Conservation (phyloP, 768 basidiomycete genomes). For the Boletus speciosus region DNA sequence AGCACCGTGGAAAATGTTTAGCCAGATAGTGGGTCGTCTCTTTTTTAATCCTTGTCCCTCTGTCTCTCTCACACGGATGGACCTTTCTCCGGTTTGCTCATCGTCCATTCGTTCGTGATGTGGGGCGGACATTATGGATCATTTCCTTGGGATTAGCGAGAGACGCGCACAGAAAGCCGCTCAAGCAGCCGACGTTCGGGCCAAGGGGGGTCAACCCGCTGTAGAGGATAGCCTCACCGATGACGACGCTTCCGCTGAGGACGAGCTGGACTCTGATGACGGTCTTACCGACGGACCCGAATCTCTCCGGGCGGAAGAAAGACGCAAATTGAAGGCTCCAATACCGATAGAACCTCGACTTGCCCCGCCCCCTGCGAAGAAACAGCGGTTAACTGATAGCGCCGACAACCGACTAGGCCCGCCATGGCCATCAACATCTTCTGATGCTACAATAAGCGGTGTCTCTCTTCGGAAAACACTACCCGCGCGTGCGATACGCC, state of each 20-base stretch:
- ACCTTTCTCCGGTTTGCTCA: background rate
- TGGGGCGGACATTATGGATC: background rate
- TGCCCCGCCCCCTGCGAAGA: conserved; percentile 23
- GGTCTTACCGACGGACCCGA: conserved; percentile 23
- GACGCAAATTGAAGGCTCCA: conserved; percentile 23
- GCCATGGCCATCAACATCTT: conserved; percentile 20
- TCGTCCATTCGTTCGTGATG: conserved; percentile 2
- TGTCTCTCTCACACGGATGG: conserved; percentile 10
- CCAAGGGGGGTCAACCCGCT: conserved; percentile 28
- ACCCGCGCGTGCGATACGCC: conserved; percentile 24
- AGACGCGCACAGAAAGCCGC: conserved; percentile 54
- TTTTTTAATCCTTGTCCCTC: background rate
- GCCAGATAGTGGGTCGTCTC: conserved; percentile 56
- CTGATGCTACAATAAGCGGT: conserved; percentile 12
- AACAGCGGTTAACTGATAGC: conserved; percentile 16
- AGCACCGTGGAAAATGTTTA: conserved; percentile 73
- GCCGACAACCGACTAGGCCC: conserved; percentile 18
- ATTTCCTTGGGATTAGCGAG: conserved; percentile 38
- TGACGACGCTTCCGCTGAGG: conserved; percentile 32
- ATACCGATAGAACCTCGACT: conserved; percentile 18
- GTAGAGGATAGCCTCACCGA: conserved; percentile 29
- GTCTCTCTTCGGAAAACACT: conserved; percentile 21
- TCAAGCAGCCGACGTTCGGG: conserved; percentile 47
- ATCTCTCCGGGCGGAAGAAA: conserved; percentile 18
- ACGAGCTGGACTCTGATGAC: conserved; percentile 38